Conservation (phyloP, 148 eudicot species). For the Dysphania ambrosioides region DNA sequence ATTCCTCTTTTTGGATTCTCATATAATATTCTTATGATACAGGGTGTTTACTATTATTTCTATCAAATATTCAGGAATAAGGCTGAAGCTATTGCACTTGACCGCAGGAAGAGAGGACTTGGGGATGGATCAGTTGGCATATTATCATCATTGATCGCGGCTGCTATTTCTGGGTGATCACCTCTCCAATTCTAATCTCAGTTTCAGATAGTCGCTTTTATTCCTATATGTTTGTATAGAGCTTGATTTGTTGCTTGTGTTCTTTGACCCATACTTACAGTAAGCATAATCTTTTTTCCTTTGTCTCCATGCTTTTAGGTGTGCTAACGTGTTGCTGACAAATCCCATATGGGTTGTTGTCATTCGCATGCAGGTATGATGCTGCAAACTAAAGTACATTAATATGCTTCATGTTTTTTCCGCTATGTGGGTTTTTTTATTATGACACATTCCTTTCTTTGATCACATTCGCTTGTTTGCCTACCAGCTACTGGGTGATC, state of each 20-base stretch:
- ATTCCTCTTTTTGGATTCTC: conserved; percentile 36
- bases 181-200: conserved; percentile 14
- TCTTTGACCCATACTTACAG: not conserved
- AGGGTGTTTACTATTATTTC: conserved; percentile 99
- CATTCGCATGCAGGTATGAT: conserved; percentile 92
- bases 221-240: not conserved
- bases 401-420: not conserved
- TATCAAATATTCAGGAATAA: conserved; percentile 97
- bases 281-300: not conserved
- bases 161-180: conserved; percentile 90
- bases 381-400: not conserved
- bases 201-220: too few relatives aligned
- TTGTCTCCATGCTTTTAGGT: too few relatives aligned
- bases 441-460: not conserved
- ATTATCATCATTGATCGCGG: conserved; percentile 85
- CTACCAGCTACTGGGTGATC: not conserved
- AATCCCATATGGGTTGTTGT: conserved; percentile 98
- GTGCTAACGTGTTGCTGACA: conserved; percentile 88
- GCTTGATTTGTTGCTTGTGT: not conserved
- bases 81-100: conserved; percentile 80
- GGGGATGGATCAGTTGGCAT: conserved; percentile 99
- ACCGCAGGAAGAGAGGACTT: conserved; percentile 59
- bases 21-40: conserved; percentile 51
- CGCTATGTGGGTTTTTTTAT: not conserved
- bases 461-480: not conserved